A percentile compares a stretch with the other conserved stretches of the same genome.
Conservation (phyloP, 345 rosid species). For the Eucalyptus microcorys region DNA sequence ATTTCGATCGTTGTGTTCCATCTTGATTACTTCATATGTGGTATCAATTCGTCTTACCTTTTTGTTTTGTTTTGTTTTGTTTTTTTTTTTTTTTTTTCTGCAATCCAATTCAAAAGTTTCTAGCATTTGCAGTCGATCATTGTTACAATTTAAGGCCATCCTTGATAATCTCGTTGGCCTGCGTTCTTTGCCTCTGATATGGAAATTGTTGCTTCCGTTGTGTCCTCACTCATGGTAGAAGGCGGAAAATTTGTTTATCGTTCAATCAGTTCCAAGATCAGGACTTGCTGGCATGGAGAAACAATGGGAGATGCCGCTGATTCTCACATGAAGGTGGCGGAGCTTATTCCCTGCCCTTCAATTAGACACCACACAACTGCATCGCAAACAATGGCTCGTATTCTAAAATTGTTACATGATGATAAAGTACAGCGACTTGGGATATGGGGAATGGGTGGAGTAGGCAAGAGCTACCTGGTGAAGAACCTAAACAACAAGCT, state of each 20-base stretch:
- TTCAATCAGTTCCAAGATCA: neutral
- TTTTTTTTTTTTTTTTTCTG: neutral
- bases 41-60: neutral
- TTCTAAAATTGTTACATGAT: neutral
- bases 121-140: neutral
- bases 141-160: neutral
- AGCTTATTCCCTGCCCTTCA: neutral
- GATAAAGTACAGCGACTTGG: conserved; percentile 4
- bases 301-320: neutral
- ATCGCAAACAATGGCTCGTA: neutral
- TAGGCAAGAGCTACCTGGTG: conserved; percentile 19
- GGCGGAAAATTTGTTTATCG: neutral
- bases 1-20: neutral
- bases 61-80: neutral
- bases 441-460: conserved; percentile 18
- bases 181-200: neutral
- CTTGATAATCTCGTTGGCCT: neutral
- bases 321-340: neutral
- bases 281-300: neutral
- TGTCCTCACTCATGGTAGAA: neutral
- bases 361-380: neutral
- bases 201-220: neutral
- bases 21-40: neutral
- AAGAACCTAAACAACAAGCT: conserved; percentile 15
- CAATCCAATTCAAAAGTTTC: neutral